Conservation (phyloP, 1,139 yeast species). For the Kluyveromyces sp. region DNA sequence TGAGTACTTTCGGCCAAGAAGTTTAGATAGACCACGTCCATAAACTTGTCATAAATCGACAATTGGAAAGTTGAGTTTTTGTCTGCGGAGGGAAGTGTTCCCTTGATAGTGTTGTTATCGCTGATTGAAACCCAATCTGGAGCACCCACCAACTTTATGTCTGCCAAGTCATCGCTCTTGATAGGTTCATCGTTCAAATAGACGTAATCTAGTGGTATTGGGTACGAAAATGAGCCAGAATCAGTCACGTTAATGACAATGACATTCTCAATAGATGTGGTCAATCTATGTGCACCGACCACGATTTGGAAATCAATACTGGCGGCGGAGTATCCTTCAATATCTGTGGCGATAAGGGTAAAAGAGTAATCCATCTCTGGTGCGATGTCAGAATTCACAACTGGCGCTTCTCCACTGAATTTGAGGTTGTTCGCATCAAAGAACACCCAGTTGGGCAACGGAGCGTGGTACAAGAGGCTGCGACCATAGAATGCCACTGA, state of each 20-base stretch:
- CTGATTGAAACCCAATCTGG: constrained; percentile 55
- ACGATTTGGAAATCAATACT: constrained; percentile 62
- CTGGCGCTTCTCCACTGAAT: constrained; percentile 86
- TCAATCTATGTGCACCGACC: constrained; percentile 82
- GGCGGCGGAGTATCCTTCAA: constrained; percentile 66
- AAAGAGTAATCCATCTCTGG: constrained; percentile 76
- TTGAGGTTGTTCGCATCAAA: constrained; percentile 57
- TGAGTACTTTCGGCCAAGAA: constrained; percentile 39
- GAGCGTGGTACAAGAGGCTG: constrained; percentile 62
- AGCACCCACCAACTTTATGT: constrained; percentile 41
- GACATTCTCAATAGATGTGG: constrained; percentile 44
- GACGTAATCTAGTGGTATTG: constrained; percentile 55
- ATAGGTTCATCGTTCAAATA: constrained; percentile 53
- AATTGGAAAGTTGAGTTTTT: constrained; percentile 43
- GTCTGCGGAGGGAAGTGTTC: constrained; percentile 48
- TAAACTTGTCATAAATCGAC: constrained; percentile 52
- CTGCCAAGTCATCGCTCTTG: constrained; percentile 45
- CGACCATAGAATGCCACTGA: constrained; percentile 78
- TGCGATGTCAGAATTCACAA: constrained; percentile 76
- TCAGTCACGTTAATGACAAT: constrained; percentile 61
- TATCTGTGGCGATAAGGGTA: constrained; percentile 72
- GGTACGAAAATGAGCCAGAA: constrained; percentile 45
- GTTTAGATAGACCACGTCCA: constrained; percentile 56
- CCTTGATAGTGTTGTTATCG: constrained; percentile 42
- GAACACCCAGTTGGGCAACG: constrained; percentile 83